Conservation (phyloP, 176 grass and related monocot species). For the Thalia dealbata region DNA sequence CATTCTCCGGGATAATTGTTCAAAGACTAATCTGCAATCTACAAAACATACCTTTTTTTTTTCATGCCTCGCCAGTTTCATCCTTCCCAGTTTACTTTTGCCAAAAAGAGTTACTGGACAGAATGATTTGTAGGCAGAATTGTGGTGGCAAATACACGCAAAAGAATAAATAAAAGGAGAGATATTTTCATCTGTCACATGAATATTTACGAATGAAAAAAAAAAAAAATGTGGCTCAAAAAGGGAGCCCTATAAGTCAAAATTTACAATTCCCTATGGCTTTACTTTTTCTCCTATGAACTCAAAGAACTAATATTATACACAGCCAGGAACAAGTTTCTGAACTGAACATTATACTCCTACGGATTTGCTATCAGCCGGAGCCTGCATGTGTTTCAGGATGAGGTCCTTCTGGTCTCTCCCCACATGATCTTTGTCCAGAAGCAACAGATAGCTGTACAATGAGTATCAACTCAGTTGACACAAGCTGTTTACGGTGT, state of each 20-base stretch:
- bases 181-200: background rate
- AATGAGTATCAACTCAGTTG: constrained; percentile 8
- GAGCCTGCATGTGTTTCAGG: background rate
- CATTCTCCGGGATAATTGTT: too few relatives aligned
- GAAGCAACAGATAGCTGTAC: constrained; percentile 7
- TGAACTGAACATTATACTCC: background rate
- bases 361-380: background rate
- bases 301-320: background rate
- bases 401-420: background rate
- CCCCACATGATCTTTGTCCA: background rate
- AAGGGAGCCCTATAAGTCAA: background rate
- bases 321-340: background rate
- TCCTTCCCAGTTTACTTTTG: too few relatives aligned
- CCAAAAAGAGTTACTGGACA: too few relatives aligned
- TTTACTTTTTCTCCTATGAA: background rate
- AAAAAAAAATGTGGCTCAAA: background rate
- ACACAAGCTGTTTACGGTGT: background rate
- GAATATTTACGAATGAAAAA: background rate
- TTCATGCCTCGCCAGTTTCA: too few relatives aligned
- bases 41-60: too few relatives aligned
- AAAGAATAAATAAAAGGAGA: too few relatives aligned
- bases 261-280: background rate
- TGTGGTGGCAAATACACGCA: too few relatives aligned
- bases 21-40: too few relatives aligned
- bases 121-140: too few relatives aligned